These are phyloP conservation scores for Fusarium sacchari DNA, from an alignment of 2,329 filamentous ascomycete genomes.

Conservation along the genomic window DNA sequence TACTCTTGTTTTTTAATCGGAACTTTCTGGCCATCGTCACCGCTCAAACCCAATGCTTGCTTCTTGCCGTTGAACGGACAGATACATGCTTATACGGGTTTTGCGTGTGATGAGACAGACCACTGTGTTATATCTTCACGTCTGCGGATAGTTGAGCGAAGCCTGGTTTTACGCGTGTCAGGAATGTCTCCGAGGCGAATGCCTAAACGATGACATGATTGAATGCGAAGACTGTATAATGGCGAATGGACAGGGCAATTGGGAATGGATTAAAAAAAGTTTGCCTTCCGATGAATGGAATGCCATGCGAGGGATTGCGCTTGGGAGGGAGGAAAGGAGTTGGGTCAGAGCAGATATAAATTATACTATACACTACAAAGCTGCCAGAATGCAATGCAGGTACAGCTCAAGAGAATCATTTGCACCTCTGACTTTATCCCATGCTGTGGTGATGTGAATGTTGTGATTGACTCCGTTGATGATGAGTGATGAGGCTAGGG, in stretches of 20 bases:
- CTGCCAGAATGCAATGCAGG: conserved; percentile 43
- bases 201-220: conserved; percentile 32
- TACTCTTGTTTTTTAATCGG: conserved; percentile 32
- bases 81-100: conserved; percentile 28
- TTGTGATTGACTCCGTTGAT: neutral
- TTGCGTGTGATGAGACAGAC: conserved; percentile 16
- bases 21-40: conserved; percentile 25
- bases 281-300: conserved; percentile 30
- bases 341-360: conserved; percentile 36
- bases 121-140: conserved; percentile 1
- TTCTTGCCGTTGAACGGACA: conserved; percentile 42
- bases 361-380: conserved; percentile 43
- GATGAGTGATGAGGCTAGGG: too few species aligned
- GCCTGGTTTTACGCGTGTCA: conserved; percentile 33
- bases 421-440: conserved; percentile 8
- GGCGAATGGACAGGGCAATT: conserved; percentile 8
- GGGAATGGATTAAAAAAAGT: conserved; percentile 33
- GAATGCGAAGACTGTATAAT: conserved; percentile 38
- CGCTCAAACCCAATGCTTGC: conserved; percentile 17
- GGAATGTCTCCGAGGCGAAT: conserved; percentile 28
- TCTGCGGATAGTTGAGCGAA: conserved; percentile 18
- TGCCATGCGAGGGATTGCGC: conserved; percentile 25
- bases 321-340: conserved; percentile 27
- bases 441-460: neutral
- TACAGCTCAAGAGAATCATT: conserved; percentile 39